Conservation (phyloP, 257 asterid species). For the Nicotiana sylvestris region DNA sequence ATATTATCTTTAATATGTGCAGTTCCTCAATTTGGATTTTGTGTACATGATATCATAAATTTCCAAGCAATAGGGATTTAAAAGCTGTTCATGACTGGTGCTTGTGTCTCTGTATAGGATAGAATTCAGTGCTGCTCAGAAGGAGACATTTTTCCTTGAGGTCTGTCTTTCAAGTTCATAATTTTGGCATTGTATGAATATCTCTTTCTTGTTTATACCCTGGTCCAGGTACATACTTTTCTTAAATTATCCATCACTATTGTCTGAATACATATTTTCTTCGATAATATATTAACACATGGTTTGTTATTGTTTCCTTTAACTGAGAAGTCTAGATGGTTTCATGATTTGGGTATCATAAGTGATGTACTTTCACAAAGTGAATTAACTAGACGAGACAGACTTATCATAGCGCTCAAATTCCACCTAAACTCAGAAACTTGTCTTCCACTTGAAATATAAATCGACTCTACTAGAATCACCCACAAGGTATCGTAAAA, state of each 20-base stretch:
- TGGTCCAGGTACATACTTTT: background rate
- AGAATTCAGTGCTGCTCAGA: slow-evolving; percentile 69
- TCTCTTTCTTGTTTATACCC: background rate
- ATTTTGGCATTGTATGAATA: background rate
- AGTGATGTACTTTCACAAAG: background rate
- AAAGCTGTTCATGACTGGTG: slow-evolving; percentile 10
- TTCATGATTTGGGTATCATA: background rate
- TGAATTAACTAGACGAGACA: slow-evolving; percentile 5
- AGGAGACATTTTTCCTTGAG: slow-evolving; percentile 76
- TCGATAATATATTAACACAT: background rate
- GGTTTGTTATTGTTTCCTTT: background rate
- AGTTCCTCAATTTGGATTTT: background rate
- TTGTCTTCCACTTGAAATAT: background rate
- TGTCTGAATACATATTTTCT: background rate
- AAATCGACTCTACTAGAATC: background rate
- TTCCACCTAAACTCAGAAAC: background rate
- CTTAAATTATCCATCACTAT: background rate
- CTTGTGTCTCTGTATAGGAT: slow-evolving; percentile 50
- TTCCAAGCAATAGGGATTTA: slow-evolving; percentile 5
- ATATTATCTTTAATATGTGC: background rate
- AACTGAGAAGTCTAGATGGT: background rate
- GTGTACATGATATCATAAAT: slow-evolving; percentile 7
- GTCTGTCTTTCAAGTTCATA: slow-evolving; percentile 29
- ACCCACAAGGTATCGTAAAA: background rate
- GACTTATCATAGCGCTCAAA: background rate